phyloP scores from a whole-genome alignment of 306 rosid genomes.

The Hippophae gyantsensis region DNA sequence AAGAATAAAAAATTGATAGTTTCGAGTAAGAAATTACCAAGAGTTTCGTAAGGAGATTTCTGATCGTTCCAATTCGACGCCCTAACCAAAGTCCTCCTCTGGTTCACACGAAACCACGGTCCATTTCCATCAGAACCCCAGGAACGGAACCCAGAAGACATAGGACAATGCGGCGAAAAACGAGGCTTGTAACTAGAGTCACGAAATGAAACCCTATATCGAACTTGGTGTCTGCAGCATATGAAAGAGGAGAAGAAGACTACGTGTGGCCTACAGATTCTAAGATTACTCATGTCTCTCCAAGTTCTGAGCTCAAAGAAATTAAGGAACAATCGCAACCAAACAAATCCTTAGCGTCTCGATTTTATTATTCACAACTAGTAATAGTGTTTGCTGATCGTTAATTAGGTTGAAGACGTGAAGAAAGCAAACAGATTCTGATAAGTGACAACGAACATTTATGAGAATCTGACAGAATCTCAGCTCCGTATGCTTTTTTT shows the following conservation, averaged over 20 bases:
- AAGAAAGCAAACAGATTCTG: conserved; percentile 23
- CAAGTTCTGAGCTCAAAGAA: neutral
- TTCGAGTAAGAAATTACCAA: conserved; percentile 38
- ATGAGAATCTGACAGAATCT: conserved; percentile 33
- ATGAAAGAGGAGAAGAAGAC: conserved; percentile 43
- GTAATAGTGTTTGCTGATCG: neutral
- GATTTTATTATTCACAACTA: too few species aligned
- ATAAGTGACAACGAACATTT: conserved; percentile 13
- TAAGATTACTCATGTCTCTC: conserved; percentile 53
- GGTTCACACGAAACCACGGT: conserved; percentile 46
- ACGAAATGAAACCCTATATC: conserved; percentile 40
- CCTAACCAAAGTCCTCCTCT: conserved; percentile 52
- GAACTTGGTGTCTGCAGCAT: conserved; percentile 48
- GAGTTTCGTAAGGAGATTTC: conserved; percentile 83
- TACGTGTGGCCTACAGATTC: conserved; percentile 42
- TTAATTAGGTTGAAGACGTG: conserved; percentile 23
- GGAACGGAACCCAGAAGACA: conserved; percentile 33
- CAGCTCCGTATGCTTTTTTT: neutral
- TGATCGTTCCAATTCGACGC: conserved; percentile 68
- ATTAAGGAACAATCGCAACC: conserved; percentile 3
- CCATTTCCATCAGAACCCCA: conserved; percentile 23
- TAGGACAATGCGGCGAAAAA: conserved; percentile 20
- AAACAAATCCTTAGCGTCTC: neutral
- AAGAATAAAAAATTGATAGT: conserved; percentile 1
- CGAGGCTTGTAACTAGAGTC: conserved; percentile 41